Evolutionary conservation across 2,329 filamentous ascomycete genomes (phyloP), one percentile per base, ranked within the genome.

Genomic region (Huntiella decipiens): DNA sequence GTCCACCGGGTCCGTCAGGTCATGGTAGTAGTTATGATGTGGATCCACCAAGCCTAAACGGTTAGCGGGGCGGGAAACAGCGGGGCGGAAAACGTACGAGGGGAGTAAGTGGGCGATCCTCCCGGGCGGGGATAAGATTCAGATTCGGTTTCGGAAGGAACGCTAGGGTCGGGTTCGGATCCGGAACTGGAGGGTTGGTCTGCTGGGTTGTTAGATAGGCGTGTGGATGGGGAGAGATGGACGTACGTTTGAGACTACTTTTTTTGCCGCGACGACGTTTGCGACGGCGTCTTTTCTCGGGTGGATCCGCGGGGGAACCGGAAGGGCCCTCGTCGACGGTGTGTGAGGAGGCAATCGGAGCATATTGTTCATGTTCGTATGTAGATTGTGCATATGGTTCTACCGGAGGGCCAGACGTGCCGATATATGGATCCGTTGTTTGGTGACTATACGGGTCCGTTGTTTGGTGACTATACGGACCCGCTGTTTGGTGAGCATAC

Each of bases 231-330:
- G 32, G 35, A 5, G 11, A 22, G 34, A 34, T 10, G 10, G 28
- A 40, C 45, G 12, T 47, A 38, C 32, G 32, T 33, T 38, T 38
- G n/a, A 8, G 37, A 34, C 34, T 28, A 22, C 43, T 47, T 4
- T 35, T 35, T 32, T 43, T 43, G 15, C 45, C 45, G n/a, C 45
- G 45, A n/a, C 40, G 40, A 12, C 45, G 45, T 11, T 39, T 40
- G 8, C 45, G 39, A 17, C 33, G 43, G 10, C 34, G 34, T 28
- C 17, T 37, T 34, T 38, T 38, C 28, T 47, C 45, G 12, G 31
- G 22, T 10, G 22, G 6, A 28, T 28, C 22, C 2, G 22, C 8
- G 6, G 22, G 22, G 6, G 22, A 7, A 28, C 6, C 22, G 3
- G 22, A 28, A 7, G 22, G 22, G 22, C 1, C 22, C 8, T 7